Evolutionary conservation across 225 moss, liverwort and hornwort genomes (phyloP), one percentile per base, ranked within the genome.

Genomic region (Anthoceros angustus): DNA sequence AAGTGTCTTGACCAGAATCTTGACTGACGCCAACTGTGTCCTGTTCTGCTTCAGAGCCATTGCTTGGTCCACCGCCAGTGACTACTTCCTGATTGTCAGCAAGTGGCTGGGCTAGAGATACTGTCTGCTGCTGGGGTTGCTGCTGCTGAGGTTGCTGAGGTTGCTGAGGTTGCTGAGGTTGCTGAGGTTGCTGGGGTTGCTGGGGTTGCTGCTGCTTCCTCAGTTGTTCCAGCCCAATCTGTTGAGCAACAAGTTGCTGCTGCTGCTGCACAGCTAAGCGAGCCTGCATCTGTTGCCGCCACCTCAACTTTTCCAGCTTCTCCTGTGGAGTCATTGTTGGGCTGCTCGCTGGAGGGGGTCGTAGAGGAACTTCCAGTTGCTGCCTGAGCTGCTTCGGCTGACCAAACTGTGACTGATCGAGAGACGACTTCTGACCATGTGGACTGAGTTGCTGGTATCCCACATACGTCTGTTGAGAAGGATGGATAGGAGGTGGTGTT

Each of bases 281-380:
- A 25, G 92, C 98, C 67, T 92, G 98, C 83, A 98, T 87, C 73
- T 87, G 98, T 69, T 98, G 98, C 72, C 92, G 72, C 68, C 85
- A 83, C 75, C 80, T 80, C 65, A 98, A 50, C 71, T 98, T 98
- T 63, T 98, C 98, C 50, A 92, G 64, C 75, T 98, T 98, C 75
- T 98, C 98, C 66, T 84, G 92, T 9, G 84, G 92, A 62, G 98
- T 92, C 92, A 92, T 98, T 64, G 66, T 80, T 49, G 81, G 73
- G 77, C 78, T 92, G 68, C 76, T 81, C 8, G 85, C 69, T 63
- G 86, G 80, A 43, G 84, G 84, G 65, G 78, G 76, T 66, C 77
- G 70, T 25, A 80, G 70, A 40, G 55, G 63, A 48, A 86, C 79
- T 43, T 70, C 75, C 40, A 25, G 67, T 15, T 77, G 68, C 43